Conservation (phyloP, 257 asterid species). For the Fraxinus anomala region DNA sequence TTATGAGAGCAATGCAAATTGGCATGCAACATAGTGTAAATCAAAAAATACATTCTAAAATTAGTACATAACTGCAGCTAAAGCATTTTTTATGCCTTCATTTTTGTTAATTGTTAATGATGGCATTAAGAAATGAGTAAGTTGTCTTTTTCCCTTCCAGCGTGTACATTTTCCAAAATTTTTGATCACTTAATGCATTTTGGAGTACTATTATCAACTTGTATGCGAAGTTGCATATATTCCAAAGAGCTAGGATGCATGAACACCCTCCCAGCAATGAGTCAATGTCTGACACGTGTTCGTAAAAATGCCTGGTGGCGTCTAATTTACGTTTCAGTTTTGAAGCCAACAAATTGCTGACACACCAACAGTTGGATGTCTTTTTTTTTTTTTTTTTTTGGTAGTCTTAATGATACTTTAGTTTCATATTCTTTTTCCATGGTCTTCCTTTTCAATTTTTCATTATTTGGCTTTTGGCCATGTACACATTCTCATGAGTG, state of each 20-base stretch:
- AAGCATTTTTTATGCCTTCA: not conserved
- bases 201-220: conserved; percentile 7
- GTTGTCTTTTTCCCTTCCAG: not conserved
- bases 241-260: too few species aligned
- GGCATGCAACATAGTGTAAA: conserved; percentile 14
- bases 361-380: too few species aligned
- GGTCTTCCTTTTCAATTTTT: conserved; percentile 15
- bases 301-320: too few species aligned
- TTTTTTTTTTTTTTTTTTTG: too few species aligned
- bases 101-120: not conserved
- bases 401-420: not conserved
- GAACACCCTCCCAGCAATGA: too few species aligned
- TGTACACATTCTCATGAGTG: not conserved
- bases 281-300: too few species aligned
- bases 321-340: too few species aligned
- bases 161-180: not conserved
- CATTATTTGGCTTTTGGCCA: not conserved
- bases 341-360: too few species aligned
- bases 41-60: conserved; percentile 8
- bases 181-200: conserved; percentile 9
- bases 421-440: conserved; percentile 4
- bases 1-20: not conserved
- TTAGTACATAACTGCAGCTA: not conserved
- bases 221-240: not conserved
- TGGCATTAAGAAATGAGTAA: not conserved